phyloP scores from a whole-genome alignment of 2,329 filamentous ascomycete genomes.

The Trichophyton simii region DNA sequence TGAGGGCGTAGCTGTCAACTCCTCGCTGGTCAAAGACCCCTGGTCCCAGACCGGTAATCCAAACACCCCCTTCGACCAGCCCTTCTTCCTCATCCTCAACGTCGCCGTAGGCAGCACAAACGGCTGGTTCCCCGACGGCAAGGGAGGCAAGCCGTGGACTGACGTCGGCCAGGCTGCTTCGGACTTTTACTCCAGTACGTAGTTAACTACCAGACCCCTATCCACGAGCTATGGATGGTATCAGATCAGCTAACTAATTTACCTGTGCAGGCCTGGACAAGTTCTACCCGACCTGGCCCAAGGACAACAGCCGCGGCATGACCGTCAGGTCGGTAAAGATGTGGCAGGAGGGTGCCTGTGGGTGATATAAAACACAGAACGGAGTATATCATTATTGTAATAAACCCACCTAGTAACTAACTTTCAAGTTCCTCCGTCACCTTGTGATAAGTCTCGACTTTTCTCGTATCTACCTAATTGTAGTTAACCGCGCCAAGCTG shows the following conservation, averaged over 20 bases:
- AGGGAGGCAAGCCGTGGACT: slow-evolving; percentile 38
- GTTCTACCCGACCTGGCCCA: slow-evolving; percentile 40
- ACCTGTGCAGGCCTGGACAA: slow-evolving; percentile 12
- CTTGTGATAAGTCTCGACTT: background rate
- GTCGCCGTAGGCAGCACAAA: slow-evolving; percentile 40
- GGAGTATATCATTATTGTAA: background rate
- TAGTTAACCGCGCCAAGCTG: background rate
- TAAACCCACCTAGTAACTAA: background rate
- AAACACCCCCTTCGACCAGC: slow-evolving; percentile 42
- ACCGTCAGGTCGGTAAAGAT: slow-evolving; percentile 37
- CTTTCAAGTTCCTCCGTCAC: background rate
- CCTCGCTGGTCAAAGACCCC: slow-evolving; percentile 33
- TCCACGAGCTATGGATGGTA: background rate
- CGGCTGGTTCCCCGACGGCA: slow-evolving; percentile 38
- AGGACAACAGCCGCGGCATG: slow-evolving; percentile 34
- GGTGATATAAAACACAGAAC: slow-evolving; percentile 4
- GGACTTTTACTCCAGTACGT: slow-evolving; percentile 32
- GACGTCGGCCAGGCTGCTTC: slow-evolving; percentile 26
- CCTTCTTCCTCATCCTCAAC: slow-evolving; percentile 41
- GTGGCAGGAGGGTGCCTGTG: slow-evolving; percentile 33
- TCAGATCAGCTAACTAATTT: too few species aligned
- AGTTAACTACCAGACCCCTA: background rate
- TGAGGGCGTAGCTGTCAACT: slow-evolving; percentile 29
- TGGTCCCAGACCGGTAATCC: slow-evolving; percentile 31
- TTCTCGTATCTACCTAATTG: background rate